Evolutionary conservation across 441 rosid species (phyloP).

Genomic region (Gossypium laxum): DNA sequence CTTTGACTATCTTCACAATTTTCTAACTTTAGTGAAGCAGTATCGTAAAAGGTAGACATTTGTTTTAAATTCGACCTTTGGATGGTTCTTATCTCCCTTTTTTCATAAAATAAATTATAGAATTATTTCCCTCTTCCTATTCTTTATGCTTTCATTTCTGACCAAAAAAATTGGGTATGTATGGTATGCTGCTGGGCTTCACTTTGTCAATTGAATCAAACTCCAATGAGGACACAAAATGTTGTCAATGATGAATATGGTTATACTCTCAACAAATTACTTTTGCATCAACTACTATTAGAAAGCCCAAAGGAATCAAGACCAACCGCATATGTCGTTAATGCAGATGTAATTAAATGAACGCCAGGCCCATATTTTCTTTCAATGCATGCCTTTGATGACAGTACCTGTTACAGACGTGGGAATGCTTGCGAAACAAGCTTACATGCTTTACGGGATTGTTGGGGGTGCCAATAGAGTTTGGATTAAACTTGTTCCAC

Average conservation of each 20-base stretch:
- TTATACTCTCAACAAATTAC: neutral
- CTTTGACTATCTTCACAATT: conserved; percentile 6
- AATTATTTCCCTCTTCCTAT: conserved; percentile 9
- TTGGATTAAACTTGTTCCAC: no score
- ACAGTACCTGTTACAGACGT: no score
- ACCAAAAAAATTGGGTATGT: conserved; percentile 8
- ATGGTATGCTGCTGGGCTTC: conserved; percentile 27
- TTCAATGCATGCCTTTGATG: conserved; percentile 47
- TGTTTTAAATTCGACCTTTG: no score
- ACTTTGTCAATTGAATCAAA: conserved; percentile 31
- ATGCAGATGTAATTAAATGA: conserved; percentile 58
- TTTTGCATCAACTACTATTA: neutral
- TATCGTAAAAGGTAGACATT: no score
- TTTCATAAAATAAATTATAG: neutral
- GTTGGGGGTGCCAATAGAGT: no score
- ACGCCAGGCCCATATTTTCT: conserved; percentile 72
- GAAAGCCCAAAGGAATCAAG: conserved; percentile 1
- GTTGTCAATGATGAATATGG: neutral
- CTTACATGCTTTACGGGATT: no score
- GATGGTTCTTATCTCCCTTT: neutral
- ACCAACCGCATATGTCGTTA: conserved; percentile 70
- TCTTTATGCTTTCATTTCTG: no score
- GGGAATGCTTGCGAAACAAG: no score
- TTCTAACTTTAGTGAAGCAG: neutral
- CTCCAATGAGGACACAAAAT: conserved; percentile 6